phyloP scores from a whole-genome alignment of 352 stramenopile genomes.

The Phytophthora multivora region DNA sequence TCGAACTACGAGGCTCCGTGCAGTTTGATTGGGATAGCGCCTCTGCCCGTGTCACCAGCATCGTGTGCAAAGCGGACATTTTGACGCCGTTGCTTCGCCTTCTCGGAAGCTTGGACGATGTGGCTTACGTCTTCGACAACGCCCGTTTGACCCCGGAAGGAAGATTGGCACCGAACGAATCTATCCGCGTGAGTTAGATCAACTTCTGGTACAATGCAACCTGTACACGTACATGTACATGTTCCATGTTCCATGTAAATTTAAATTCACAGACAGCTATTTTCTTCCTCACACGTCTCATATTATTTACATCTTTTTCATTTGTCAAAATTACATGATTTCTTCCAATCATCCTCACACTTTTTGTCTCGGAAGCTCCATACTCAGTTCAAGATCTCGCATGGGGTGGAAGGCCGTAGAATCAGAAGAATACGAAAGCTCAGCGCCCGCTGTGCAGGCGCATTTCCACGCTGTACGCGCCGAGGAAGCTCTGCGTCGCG shows the following conservation, averaged over 20 bases:
- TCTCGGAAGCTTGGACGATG: constrained; percentile 4
- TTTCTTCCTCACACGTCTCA: constrained; percentile 24
- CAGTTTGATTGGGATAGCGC: constrained; percentile 6
- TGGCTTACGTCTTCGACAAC: background rate
- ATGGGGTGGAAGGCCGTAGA: constrained; percentile 69
- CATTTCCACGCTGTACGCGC: constrained; percentile 79
- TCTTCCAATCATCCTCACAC: constrained; percentile 6
- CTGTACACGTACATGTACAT: background rate
- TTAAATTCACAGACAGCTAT: too few relatives aligned
- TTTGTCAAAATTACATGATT: constrained; percentile 2
- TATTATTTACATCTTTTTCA: background rate
- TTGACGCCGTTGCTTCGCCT: constrained; percentile 1
- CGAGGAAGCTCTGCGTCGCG: constrained; percentile 60
- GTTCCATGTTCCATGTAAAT: too few relatives aligned
- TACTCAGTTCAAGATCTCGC: constrained; percentile 25
- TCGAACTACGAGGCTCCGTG: constrained; percentile 1
- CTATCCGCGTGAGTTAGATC: background rate
- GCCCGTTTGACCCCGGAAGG: background rate
- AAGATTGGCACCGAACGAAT: background rate
- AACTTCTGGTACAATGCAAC: background rate
- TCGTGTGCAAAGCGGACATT: background rate
- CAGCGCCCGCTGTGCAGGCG: constrained; percentile 74
- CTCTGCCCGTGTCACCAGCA: background rate
- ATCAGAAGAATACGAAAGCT: constrained; percentile 75
- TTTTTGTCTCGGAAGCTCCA: background rate